Base-by-base conservation (phyloP, 176 grass and related monocot genomes). In the Typha latifolia region DNA sequence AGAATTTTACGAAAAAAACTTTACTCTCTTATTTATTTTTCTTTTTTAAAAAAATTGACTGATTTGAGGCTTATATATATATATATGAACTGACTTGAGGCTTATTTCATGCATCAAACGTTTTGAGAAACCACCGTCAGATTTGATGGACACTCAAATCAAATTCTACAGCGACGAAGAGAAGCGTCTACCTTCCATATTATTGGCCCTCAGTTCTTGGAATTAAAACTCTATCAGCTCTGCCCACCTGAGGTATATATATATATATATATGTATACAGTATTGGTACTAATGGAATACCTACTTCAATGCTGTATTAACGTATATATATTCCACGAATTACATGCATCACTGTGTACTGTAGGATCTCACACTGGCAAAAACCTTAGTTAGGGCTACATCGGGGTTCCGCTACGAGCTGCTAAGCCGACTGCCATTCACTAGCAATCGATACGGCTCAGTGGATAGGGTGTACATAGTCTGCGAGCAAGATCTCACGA, bases 91-190 rank as follows among this genome's bases (percentile, higher is more conserved):
- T n/a, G n/a, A n/a, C 24, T 26, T 26, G 24, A 2, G 24, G 24
- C 24, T 26, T 26, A 26, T 26, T 2, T 26, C 34, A 37, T 37
- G 7, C 34, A 8, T 37, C 34, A 63, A 85, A 79, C 84, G 84
- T 67, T 15, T 62, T 49, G 76, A 87, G 12, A 72, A 49, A 7
- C 27, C 72, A 1, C 47, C 68, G 49, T 9, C 83, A 73, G 77
- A 73, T 70, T 96, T 70, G 87, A 75, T 81, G 82, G 84, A 96
- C 79, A 85, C 76, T 13, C 78, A 83, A 64, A 32, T 85, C 5
- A 79, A 82, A 61, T 73, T 77, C 3, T 83, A 78, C 12, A 56
- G 81, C 0, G 72, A 23, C 0, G 74, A 78, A 32, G 84, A 86
- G 51, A 81, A 77, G 51, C 77, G 81, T 4, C 79, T 74, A 0